Base-by-base conservation (phyloP, 768 basidiomycete genomes). In the Amanita rubescens region DNA sequence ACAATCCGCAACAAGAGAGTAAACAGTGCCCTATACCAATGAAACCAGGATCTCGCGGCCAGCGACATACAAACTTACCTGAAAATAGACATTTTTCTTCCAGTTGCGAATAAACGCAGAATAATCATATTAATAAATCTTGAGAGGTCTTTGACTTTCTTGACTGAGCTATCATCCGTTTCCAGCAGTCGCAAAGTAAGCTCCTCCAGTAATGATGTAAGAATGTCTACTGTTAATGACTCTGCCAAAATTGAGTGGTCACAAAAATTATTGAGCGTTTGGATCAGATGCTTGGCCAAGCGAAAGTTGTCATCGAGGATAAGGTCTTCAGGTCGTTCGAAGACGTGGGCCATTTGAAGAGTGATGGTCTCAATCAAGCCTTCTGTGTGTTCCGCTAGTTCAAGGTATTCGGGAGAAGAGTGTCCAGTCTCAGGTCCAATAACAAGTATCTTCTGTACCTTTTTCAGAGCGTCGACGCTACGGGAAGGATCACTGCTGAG, bases 61-160 rank as follows among this genome's bases (percentile, higher is more conserved):
- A 53, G 38, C 47, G 42, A 27, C 11, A 24, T 24, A 53, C 42
- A 22, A 17, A 61, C 85, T 63, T 49, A 94, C 94, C 90, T 78
- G 71, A 95, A 95, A 51, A 94, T 86, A 0, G 92, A 85, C 79
- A 93, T 93, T 54, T 89, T 78, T 58, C 92, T 77, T 14, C 89
- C 87, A 9, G 92, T 93, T 32, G 92, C 88, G 71, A 99, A 95
- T 51, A 96, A 67, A 30, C 94, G 86, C 54, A 99, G 74, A 57
- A 98, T 87, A 54, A 98, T 94, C 90, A 97, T 94, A 68, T 99
- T 99, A 71, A 99, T 94, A 68, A 96, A 98, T 47, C 90, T 83
- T 5, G 93, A 94, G 54, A 98, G 64, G 64, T 98, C 96, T 64
- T 94, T 92, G 38, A 96, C 82, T 63, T 92, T 87, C 65, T 81